Evolutionary conservation across 2,329 filamentous ascomycete species (phyloP), one percentile per base, ranked within the genome.

Genomic region (Aspergillus fijiensis): DNA sequence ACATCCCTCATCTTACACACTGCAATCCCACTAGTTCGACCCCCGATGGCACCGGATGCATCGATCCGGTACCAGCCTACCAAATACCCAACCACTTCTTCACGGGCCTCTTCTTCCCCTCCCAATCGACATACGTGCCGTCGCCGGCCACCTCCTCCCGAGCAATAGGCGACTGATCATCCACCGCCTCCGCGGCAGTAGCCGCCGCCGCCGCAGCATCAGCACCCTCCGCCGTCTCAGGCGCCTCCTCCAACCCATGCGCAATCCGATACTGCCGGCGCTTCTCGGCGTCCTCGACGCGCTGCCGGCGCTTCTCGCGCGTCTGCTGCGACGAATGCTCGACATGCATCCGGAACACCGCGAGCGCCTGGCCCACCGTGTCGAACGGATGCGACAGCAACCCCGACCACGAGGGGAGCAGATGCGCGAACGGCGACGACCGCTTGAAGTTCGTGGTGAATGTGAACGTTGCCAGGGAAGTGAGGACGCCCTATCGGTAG

Each of bases 21-120:
- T 10, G 33, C 33, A 35, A 2, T 16, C 3, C 14, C 33, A 16
- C 33, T 16, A 5, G 12, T 35, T 10, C 33, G 12, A 35, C 12
- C 3, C 12, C 14, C 33, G 4, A 5, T 35, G 4, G 11, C 12
- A 35, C 33, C 14, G 12, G 33, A 35, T 10, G 11, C 4, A 33
- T 12, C 3, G 7, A 16, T 35, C 33, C 11, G 4, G 4, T 6
- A 35, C 1, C 39, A 16, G 16, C 16, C 39, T 45, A 92, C 83
- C 92, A 96, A 70, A 96, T 89, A 14, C 92, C 92, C 69, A 95
- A 80, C 86, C 89, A 93, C 81, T 91, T 93, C 85, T 92, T 93
- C 59, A 87, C 79, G 59, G 82, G 81, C 66, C 61, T 77, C 77
- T 80, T 85, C 72, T 78, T 79, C 63, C 72, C 70, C 59, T 75